Evolutionary conservation across 805 yeast genomes (phyloP), one percentile per base, ranked within the genome.

Genomic region (Cephaloascus fragrans): DNA sequence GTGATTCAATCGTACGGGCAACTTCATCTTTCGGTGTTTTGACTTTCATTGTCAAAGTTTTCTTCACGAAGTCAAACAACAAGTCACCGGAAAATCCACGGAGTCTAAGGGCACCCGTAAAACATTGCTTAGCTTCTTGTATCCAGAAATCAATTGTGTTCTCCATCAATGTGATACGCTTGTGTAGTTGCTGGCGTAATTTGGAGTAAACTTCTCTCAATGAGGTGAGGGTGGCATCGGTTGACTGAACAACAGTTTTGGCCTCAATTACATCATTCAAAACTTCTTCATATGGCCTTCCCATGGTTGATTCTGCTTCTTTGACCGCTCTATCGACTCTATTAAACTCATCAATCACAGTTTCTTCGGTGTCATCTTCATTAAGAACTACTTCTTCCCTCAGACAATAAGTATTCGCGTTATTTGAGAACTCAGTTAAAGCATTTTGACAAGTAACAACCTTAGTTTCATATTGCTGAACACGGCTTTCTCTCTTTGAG

Each of bases 81-180:
- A 93, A 66, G 37, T 70, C 66, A 10, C 97, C 97, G 5, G 71
- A 67, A 54, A 83, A 88, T 3, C 83, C 83, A 57, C 97, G 69
- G 33, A 73, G 62, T 35, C 68, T 72, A 45, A 84, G 57, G 0
- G 87, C 75, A 33, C 67, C 61, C 43, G 75, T 76, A 54, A 84
- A 84, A 4, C 69, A 56, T 38, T 51, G 45, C 20, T 49, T 49
- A 1, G 69, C 69, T 35, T 64, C 56, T 4, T 50, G 45, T 5
- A 16, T 34, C 36, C 36, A 34, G n/a, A 18, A 18, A 18, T 34
- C 36, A 9, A 34, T 34, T 19, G 61, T 49, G 19, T 52, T 55
- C 35, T 56, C 52, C 10, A 48, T 44, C 15, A 61, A 59, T 2
- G 66, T 57, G 26, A 62, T 62, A 18, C 57, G 49, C 35, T 66